A percentile compares a stretch with the other conserved stretches of the same genome.
These are phyloP conservation scores for Gossypium schwendimanii DNA, from an alignment of 441 rosid genomes.

Conservation along the genomic window DNA sequence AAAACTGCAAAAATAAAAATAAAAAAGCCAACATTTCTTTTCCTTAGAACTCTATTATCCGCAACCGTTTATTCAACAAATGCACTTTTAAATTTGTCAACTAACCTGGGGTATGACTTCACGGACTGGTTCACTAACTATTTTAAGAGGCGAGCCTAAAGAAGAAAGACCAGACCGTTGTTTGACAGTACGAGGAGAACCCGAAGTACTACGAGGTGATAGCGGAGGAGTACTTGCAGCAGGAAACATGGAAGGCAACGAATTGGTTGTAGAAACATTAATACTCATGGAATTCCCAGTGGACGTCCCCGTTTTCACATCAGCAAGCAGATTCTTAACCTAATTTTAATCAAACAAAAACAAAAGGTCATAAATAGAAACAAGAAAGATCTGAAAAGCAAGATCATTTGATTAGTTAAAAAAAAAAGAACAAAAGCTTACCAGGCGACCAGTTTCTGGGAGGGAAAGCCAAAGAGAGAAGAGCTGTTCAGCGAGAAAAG, in stretches of 20 bases:
- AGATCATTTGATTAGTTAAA: neutral
- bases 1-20: conserved; percentile 31
- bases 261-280: conserved; percentile 32
- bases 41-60: neutral
- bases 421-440: conserved; percentile 13
- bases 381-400: neutral
- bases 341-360: conserved; percentile 3
- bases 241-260: conserved; percentile 53
- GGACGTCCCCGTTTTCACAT: conserved; percentile 35
- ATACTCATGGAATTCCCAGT: conserved; percentile 30
- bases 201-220: conserved; percentile 50
- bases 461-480: conserved; percentile 88
- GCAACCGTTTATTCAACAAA: neutral
- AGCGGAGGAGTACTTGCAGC: conserved; percentile 61
- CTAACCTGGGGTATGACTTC: conserved; percentile 55
- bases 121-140: conserved; percentile 39
- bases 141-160: conserved; percentile 49
- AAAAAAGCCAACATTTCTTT: conserved; percentile 3
- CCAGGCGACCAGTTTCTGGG: conserved; percentile 61
- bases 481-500: conserved; percentile 48
- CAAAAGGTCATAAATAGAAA: neutral
- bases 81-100: neutral
- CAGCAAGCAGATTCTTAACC: conserved; percentile 50
- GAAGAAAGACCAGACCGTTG: conserved; percentile 47
- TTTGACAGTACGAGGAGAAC: conserved; percentile 45